Conservation (phyloP, 345 rosid species). For the Hibiscus tridactylites region DNA sequence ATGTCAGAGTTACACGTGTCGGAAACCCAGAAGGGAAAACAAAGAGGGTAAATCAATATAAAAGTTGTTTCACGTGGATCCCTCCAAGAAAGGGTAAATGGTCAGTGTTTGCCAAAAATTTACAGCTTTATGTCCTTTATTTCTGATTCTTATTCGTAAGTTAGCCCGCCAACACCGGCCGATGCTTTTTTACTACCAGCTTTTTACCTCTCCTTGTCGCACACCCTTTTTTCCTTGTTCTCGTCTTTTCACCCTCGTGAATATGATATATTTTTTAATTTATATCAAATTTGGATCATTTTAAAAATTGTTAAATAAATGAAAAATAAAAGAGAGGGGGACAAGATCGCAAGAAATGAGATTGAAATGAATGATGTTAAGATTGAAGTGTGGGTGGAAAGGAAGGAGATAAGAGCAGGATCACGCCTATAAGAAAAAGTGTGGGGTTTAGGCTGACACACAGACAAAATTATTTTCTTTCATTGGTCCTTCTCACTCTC, state of each 20-base stretch:
- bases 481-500: neutral
- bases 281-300: too few relatives aligned
- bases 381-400: too few relatives aligned
- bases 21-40: neutral
- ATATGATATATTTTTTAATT: too few relatives aligned
- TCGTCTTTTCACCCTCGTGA: conserved; percentile 27
- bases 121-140: neutral
- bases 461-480: neutral
- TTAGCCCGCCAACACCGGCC: neutral
- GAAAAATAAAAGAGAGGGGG: too few relatives aligned
- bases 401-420: too few relatives aligned
- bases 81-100: neutral
- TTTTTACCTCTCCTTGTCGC: neutral
- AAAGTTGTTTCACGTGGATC: neutral
- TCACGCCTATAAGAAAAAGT: neutral
- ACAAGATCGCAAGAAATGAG: too few relatives aligned
- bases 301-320: too few relatives aligned
- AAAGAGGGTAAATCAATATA: neutral
- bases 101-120: neutral
- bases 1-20: neutral
- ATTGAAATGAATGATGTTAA: too few relatives aligned
- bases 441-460: neutral
- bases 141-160: neutral
- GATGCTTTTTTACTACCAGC: neutral
- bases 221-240: conserved; percentile 5